Percentiles rank a stretch among this genome's conserved stretches.
These are phyloP conservation scores for Ilyonectria destructans DNA, from an alignment of 2,329 filamentous ascomycete genomes.

Conservation along the genomic window DNA sequence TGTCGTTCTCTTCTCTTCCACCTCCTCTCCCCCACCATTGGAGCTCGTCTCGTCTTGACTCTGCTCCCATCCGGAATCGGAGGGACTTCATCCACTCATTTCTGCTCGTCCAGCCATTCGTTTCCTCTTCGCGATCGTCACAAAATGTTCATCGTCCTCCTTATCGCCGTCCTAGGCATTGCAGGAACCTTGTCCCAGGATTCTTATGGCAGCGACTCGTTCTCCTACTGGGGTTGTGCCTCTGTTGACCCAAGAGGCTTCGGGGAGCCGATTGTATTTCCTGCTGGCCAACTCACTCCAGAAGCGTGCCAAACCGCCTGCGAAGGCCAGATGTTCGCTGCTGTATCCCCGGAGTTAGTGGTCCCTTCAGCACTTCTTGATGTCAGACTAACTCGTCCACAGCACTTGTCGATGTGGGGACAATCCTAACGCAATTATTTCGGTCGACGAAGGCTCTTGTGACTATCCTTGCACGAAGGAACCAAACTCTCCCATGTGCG, in stretches of 20 bases:
- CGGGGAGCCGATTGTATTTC: constrained; percentile 30
- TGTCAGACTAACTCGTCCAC: constrained; percentile 23
- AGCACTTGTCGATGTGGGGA: constrained; percentile 58
- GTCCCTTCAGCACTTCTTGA: neutral
- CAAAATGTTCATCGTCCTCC: constrained; percentile 44
- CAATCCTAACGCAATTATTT: constrained; percentile 48
- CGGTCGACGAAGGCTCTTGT: constrained; percentile 51
- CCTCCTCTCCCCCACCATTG: neutral
- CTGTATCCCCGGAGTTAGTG: constrained; percentile 53
- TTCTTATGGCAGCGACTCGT: constrained; percentile 36
- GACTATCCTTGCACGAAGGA: constrained; percentile 52
- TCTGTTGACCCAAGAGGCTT: constrained; percentile 40
- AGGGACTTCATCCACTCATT: neutral
- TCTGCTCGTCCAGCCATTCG: neutral
- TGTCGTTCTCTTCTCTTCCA: neutral
- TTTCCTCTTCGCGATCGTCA: too few relatives aligned
- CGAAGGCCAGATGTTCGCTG: constrained; percentile 41
- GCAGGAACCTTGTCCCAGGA: constrained; percentile 32
- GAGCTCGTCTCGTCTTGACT: neutral
- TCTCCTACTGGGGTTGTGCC: constrained; percentile 48
- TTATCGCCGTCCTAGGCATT: constrained; percentile 45
- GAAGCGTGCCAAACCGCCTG: constrained; percentile 41
- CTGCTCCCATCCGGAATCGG: neutral
- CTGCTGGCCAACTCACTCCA: constrained; percentile 39
- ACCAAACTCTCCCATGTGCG: constrained; percentile 52